Conservation (phyloP, 2,329 filamentous ascomycete species). For the Acrocalymma vagum region DNA sequence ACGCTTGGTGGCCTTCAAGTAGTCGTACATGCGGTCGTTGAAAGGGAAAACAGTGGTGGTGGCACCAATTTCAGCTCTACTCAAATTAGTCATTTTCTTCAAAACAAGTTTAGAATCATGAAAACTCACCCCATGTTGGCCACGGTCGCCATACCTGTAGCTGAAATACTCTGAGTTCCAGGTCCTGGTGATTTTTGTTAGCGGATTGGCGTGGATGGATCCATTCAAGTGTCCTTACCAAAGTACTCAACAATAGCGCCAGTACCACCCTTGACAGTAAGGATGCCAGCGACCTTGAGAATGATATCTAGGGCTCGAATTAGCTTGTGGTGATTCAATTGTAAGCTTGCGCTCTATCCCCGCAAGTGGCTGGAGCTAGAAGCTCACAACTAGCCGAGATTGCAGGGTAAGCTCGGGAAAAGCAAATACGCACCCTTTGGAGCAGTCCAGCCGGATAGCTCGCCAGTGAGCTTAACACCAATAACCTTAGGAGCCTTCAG, state of each 20-base stretch:
- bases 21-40: constrained; percentile 98
- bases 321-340: constrained; percentile 15
- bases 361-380: constrained; percentile 2
- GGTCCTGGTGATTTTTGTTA: too few species aligned
- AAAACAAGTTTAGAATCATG: background rate
- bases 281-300: constrained; percentile 93
- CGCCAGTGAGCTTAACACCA: constrained; percentile 91
- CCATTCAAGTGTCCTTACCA: too few species aligned
- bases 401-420: constrained; percentile 14
- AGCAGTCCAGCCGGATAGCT: constrained; percentile 88
- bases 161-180: constrained; percentile 76
- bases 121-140: constrained; percentile 55
- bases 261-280: constrained; percentile 98
- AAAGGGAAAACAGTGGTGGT: constrained; percentile 97
- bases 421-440: constrained; percentile 76
- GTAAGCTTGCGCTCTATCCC: constrained; percentile 19
- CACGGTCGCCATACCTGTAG: constrained; percentile 89
- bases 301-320: constrained; percentile 77
- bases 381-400: constrained; percentile 3
- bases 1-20: constrained; percentile 91
- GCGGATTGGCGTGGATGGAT: too few species aligned
- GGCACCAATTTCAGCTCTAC: constrained; percentile 70
- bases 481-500: constrained; percentile 97
- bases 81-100: constrained; percentile 5
- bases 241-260: constrained; percentile 86